Conservation (phyloP, 108 stramenopile genomes). For the Cyclotella baltica region DNA sequence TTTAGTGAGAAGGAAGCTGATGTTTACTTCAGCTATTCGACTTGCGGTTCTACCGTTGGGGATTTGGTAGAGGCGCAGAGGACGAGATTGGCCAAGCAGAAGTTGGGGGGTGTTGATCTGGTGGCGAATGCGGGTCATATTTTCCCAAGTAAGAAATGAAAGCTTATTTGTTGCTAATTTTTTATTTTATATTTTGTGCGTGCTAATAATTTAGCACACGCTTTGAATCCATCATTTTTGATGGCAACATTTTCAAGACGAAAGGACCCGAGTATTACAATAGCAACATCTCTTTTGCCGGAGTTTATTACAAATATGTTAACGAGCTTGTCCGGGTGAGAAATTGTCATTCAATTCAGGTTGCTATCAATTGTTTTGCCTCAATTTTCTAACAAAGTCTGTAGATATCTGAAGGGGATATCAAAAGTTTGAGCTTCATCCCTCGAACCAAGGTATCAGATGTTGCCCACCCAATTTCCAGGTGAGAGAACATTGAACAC, state of each 20-base stretch:
- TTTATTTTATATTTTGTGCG: neutral
- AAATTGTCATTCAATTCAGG: neutral
- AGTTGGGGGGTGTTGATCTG: neutral
- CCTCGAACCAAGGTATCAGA: no score
- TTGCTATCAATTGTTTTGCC: neutral
- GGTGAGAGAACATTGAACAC: no score
- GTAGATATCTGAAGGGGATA: no score
- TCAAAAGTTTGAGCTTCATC: no score
- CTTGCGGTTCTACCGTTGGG: slow-evolving; percentile 19
- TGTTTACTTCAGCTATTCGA: slow-evolving; percentile 17
- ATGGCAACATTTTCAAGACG: neutral
- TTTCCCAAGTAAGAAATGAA: neutral
- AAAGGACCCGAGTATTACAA: neutral
- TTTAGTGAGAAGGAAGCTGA: no score
- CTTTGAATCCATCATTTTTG: no score
- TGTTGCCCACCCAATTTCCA: no score
- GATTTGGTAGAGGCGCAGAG: neutral
- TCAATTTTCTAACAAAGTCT: no score
- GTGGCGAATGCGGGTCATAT: neutral
- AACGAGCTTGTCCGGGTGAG: neutral
- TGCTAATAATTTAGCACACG: neutral
- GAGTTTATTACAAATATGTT: neutral
- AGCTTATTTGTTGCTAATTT: neutral
- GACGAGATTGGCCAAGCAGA: neutral
- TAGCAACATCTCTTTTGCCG: neutral